A percentile compares a stretch with the other conserved stretches of the same genome.
Conservation (phyloP, 2,329 filamentous ascomycete species). For the Hypoxylon sp. region DNA sequence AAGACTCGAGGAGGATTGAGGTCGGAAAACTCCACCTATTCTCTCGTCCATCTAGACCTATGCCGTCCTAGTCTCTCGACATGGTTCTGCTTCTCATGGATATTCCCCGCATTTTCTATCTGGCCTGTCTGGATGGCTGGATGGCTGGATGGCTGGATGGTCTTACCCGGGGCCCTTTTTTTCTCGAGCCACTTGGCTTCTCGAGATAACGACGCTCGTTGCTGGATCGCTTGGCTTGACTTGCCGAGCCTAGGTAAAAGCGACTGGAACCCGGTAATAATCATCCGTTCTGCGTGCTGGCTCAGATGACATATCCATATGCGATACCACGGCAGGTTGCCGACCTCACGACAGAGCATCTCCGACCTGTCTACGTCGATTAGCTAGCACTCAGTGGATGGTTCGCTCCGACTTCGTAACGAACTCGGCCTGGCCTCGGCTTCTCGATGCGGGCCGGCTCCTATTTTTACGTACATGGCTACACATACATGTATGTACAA, state of each 20-base stretch:
- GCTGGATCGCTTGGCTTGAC: neutral
- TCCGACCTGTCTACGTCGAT: neutral
- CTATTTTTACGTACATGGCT: neutral
- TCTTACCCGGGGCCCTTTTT: conserved; percentile 15
- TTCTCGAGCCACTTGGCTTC: conserved; percentile 13
- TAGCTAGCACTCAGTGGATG: neutral
- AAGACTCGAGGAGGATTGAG: conserved; percentile 11
- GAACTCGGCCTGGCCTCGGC: conserved; percentile 8
- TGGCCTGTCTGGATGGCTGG: too few species aligned
- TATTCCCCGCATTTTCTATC: conserved; percentile 32
- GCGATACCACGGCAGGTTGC: conserved; percentile 8
- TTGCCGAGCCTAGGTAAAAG: neutral
- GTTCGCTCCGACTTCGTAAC: conserved; percentile 2
- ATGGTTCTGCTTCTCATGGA: conserved; percentile 29
- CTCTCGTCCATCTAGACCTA: conserved; percentile 21
- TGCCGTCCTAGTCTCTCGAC: conserved; percentile 21
- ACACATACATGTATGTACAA: too few species aligned
- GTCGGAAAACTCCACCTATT: conserved; percentile 22
- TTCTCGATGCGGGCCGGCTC: conserved; percentile 13
- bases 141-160: too few species aligned
- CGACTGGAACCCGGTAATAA: neutral
- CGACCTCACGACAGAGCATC: neutral
- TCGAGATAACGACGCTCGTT: conserved; percentile 5
- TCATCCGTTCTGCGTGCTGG: conserved; percentile 5
- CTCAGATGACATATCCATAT: conserved; percentile 14